These are phyloP conservation scores for Termitomyces sp. DNA, from an alignment of 768 basidiomycete species.

Conservation along the genomic window DNA sequence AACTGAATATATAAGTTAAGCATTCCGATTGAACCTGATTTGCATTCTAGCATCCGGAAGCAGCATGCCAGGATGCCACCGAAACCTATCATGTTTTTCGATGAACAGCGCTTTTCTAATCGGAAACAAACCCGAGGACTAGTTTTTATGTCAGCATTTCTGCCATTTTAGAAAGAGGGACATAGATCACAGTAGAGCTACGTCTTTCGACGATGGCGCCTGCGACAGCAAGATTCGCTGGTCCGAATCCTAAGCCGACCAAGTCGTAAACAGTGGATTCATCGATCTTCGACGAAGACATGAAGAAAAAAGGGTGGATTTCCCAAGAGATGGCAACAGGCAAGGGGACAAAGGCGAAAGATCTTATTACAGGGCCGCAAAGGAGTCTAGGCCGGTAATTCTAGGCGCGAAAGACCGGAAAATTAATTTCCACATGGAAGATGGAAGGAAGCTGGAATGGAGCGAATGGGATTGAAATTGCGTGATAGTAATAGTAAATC, in stretches of 20 bases:
- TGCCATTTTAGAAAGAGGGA: slow-evolving; percentile 8
- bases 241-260: slow-evolving; percentile 51
- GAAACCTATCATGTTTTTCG: slow-evolving; percentile 44
- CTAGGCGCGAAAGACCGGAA: background rate
- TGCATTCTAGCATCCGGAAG: slow-evolving; percentile 51
- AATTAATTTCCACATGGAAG: background rate
- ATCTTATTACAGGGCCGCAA: background rate
- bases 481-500: slow-evolving; percentile 4
- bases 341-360: background rate
- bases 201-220: slow-evolving; percentile 47
- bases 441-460: background rate
- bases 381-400: background rate
- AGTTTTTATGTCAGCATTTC: background rate
- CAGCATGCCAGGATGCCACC: slow-evolving; percentile 58
- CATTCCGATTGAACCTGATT: slow-evolving; percentile 35
- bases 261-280: slow-evolving; percentile 34
- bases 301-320: background rate
- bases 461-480: slow-evolving; percentile 2
- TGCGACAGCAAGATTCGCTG: slow-evolving; percentile 50
- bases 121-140: slow-evolving; percentile 5
- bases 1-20: background rate
- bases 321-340: background rate
- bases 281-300: slow-evolving; percentile 16
- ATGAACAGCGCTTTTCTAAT: slow-evolving; percentile 39
- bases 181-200: slow-evolving; percentile 12